Conservation (phyloP, 176 grass and related monocot species). For the Raddia distichophylla region DNA sequence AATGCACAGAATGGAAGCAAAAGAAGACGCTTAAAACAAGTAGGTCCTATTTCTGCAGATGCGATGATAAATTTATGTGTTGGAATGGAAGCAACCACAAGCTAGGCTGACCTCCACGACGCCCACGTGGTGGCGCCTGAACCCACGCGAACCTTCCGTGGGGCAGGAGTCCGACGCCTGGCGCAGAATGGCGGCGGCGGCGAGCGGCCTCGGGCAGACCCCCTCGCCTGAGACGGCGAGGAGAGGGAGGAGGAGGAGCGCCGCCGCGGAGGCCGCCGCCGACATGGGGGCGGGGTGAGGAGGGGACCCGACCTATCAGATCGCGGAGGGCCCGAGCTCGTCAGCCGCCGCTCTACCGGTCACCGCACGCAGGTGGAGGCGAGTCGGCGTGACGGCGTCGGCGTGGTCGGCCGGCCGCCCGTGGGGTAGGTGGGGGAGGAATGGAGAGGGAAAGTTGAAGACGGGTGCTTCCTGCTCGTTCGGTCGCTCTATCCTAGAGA, state of each 20-base stretch:
- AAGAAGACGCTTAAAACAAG: not conserved
- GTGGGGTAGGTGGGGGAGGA: not conserved
- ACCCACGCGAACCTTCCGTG: not conserved
- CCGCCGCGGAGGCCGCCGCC: conserved; percentile 28
- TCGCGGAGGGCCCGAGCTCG: not conserved
- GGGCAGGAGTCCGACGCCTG: conserved; percentile 5
- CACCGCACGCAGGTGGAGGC: not conserved
- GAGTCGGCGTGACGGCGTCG: not conserved
- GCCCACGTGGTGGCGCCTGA: conserved; percentile 13
- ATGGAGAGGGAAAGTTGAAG: not conserved
- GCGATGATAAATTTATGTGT: not conserved
- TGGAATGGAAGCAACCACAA: not conserved
- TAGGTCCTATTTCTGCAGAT: not conserved
- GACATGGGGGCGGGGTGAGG: not conserved
- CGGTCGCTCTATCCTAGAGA: conserved; percentile 4
- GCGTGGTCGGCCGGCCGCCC: not conserved
- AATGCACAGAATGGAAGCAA: not conserved
- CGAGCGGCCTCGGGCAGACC: conserved; percentile 33
- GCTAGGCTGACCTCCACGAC: conserved; percentile 40
- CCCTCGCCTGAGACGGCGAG: conserved; percentile 36
- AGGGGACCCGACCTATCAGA: not conserved
- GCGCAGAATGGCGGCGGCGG: conserved; percentile 29
- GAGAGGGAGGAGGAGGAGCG: conserved; percentile 39
- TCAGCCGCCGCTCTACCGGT: not conserved
- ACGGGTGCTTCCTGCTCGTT: not conserved